These are phyloP conservation scores for Magnaporthiopsis incrustans DNA, from an alignment of 2,329 filamentous ascomycete species.

Conservation along the genomic window DNA sequence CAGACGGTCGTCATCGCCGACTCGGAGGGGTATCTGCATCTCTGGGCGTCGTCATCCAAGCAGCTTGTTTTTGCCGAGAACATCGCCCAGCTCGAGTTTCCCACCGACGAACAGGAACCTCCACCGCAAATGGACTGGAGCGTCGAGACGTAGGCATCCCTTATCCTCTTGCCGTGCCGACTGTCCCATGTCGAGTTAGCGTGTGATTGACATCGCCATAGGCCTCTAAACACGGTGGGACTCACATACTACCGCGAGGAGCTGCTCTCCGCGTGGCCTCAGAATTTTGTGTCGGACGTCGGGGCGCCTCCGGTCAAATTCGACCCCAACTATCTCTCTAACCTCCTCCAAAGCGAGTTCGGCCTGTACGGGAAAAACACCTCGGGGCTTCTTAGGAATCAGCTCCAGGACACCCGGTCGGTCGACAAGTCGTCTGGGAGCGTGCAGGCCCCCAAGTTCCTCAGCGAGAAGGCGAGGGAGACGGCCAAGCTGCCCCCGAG, in stretches of 20 bases:
- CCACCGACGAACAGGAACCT: constrained; percentile 42
- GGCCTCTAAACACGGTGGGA: constrained; percentile 75
- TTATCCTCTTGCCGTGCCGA: background rate
- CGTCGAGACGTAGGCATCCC: constrained; percentile 11
- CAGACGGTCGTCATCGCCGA: constrained; percentile 79
- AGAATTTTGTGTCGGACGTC: constrained; percentile 73
- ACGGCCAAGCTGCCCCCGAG: constrained; percentile 34
- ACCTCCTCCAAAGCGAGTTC: constrained; percentile 64
- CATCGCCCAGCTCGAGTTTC: constrained; percentile 68
- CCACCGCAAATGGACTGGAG: constrained; percentile 52
- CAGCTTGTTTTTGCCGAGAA: constrained; percentile 74
- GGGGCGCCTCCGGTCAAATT: constrained; percentile 73
- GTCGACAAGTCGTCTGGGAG: constrained; percentile 52
- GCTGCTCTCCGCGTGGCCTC: constrained; percentile 84
- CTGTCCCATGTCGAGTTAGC: background rate
- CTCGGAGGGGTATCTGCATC: constrained; percentile 66
- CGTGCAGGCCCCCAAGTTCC: constrained; percentile 75
- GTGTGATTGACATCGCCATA: constrained; percentile 23
- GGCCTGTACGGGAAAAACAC: constrained; percentile 74
- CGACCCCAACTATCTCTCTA: constrained; percentile 61
- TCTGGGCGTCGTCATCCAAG: constrained; percentile 84
- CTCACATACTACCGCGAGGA: constrained; percentile 90
- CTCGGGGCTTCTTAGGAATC: constrained; percentile 66
- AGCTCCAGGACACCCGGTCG: constrained; percentile 69
- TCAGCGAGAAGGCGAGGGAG: constrained; percentile 86